phyloP scores from a whole-genome alignment of 805 yeast genomes.

The Cyberlindnera mississippiensis region DNA sequence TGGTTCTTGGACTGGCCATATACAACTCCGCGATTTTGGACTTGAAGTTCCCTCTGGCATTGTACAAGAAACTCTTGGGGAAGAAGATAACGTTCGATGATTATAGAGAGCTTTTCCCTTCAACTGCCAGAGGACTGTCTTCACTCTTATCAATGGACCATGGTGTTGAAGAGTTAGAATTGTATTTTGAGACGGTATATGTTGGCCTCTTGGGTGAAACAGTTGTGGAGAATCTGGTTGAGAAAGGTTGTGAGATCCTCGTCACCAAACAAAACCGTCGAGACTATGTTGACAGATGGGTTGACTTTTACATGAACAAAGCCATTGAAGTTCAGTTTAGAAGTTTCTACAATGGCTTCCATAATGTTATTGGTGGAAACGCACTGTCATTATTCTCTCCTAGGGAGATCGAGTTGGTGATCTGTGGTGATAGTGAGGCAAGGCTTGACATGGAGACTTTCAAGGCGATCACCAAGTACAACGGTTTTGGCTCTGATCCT shows the following conservation, averaged over 20 bases:
- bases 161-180: constrained; percentile 46
- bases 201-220: constrained; percentile 43
- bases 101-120: constrained; percentile 65
- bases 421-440: constrained; percentile 70
- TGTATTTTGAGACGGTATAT: constrained; percentile 60
- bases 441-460: constrained; percentile 64
- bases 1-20: constrained; percentile 83
- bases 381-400: constrained; percentile 78
- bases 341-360: constrained; percentile 68
- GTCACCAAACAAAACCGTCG: constrained; percentile 61
- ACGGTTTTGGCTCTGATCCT: constrained; percentile 37
- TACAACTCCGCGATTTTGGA: constrained; percentile 87
- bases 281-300: constrained; percentile 59
- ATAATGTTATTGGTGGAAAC: constrained; percentile 71
- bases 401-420: constrained; percentile 71
- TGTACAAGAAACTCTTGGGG: constrained; percentile 69
- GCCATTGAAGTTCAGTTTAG: constrained; percentile 50
- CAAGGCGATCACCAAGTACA: constrained; percentile 68
- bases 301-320: constrained; percentile 54
- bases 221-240: constrained; percentile 47
- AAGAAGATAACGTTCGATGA: constrained; percentile 58
- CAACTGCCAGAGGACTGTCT: constrained; percentile 48
- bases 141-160: constrained; percentile 41
- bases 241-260: constrained; percentile 48
- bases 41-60: constrained; percentile 66